Conservation (phyloP, 148 eudicot genomes). For the Cornus suecica region DNA sequence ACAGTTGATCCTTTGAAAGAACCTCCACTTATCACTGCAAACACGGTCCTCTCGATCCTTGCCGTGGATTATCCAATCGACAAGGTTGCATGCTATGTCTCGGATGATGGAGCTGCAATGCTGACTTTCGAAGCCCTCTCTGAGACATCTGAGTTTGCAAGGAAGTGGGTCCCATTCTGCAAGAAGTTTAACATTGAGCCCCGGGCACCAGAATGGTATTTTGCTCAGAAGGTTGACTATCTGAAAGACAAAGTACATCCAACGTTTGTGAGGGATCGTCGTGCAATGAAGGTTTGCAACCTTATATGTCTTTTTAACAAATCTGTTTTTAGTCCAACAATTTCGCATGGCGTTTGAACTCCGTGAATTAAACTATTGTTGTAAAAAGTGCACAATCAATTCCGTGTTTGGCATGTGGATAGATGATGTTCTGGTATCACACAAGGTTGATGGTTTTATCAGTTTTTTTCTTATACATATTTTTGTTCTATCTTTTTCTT, state of each 20-base stretch:
- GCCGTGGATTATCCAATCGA: slow-evolving; percentile 96
- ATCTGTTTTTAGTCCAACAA: background rate
- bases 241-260: slow-evolving; percentile 88
- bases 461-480: background rate
- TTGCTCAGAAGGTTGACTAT: slow-evolving; percentile 85
- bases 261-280: slow-evolving; percentile 97
- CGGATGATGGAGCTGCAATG: slow-evolving; percentile 99
- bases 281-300: slow-evolving; percentile 84
- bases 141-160: slow-evolving; percentile 92
- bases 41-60: slow-evolving; percentile 91
- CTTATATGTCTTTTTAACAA: background rate
- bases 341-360: background rate
- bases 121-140: slow-evolving; percentile 97
- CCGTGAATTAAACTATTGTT: background rate
- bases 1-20: slow-evolving; percentile 96
- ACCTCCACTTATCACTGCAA: slow-evolving; percentile 96
- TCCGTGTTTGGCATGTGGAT: background rate
- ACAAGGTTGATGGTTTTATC: too few relatives aligned
- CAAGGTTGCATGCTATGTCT: slow-evolving; percentile 85
- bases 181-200: slow-evolving; percentile 87
- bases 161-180: slow-evolving; percentile 97
- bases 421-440: background rate
- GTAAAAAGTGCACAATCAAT: background rate
- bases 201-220: slow-evolving; percentile 99
- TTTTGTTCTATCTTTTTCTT: background rate